Evolutionary conservation across 768 basidiomycete species (phyloP), one percentile per base, ranked within the genome.

Genomic region (Clitopilus hobsonii): DNA sequence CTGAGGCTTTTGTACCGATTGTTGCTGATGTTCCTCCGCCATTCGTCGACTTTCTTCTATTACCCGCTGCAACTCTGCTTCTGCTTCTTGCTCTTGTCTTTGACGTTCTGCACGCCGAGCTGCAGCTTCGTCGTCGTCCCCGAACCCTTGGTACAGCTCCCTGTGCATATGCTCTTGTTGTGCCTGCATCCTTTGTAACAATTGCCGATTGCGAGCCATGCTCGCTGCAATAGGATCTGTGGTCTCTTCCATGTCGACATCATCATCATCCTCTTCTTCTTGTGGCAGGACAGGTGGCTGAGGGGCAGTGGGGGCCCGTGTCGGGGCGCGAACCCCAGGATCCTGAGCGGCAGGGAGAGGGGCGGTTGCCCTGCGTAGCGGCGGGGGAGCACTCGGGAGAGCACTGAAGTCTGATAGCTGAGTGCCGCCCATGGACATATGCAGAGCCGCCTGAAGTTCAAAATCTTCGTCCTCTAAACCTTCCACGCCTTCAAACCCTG

Each of bases 381-480:
- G 68, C 52, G 54, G 70, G 54, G 63, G 64, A 54, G 16, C 67
- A 38, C 41, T 64, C 59, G 26, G 66, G 54, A 13, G 36, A 50
- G 56, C 32, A 32, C 38, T 56, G 61, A 56, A 52, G 51, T 30
- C 24, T 23, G 18, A 53, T 52, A 59, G 6, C 18, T 53, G 56
- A 22, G 60, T 36, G 28, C 67, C 72, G 28, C 67, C 72, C 38
- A 95, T 70, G 3, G 91, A 94, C 2, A 91, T 93, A 62, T 91
- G 91, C 49, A 95, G 72, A 0, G 90, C 94, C 5, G 85, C 89
- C 66, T 97, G 94, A 2, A 96, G 79, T 55, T 92, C 90, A 61
- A 85, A 79, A 66, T 97, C 94, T 64, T 94, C 93, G 59, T 92
- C 89, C 56, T 89, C 92, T 45, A 89, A 71, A 2, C 74, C 80